phyloP scores from a whole-genome alignment of 257 asterid species.

The Nicotiana obtusifolia region DNA sequence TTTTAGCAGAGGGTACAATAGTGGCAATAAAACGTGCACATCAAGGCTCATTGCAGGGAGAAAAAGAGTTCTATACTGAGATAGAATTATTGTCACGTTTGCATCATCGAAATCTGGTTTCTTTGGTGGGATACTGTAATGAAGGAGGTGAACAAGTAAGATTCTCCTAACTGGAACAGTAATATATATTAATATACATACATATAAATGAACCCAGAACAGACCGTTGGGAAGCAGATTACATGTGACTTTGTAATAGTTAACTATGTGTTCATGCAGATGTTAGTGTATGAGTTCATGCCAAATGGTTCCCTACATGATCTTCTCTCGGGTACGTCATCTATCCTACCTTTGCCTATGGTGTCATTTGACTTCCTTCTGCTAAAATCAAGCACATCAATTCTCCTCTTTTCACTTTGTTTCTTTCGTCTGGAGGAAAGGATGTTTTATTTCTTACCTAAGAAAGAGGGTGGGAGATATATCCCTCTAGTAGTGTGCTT shows the following conservation, averaged over 20 bases:
- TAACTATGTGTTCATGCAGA: not conserved
- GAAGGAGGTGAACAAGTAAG: constrained; percentile 7
- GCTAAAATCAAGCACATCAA: not conserved
- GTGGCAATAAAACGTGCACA: constrained; percentile 61
- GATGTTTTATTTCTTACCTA: not conserved
- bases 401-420: not conserved
- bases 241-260: not conserved
- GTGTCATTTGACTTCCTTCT: not conserved
- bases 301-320: constrained; percentile 11
- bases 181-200: too few relatives aligned
- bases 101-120: constrained; percentile 58
- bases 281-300: constrained; percentile 13
- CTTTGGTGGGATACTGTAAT: constrained; percentile 33
- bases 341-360: not conserved
- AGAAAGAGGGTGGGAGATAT: not conserved
- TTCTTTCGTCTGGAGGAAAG: not conserved
- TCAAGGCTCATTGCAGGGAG: constrained; percentile 54
- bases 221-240: too few relatives aligned
- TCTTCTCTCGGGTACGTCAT: constrained; percentile 1
- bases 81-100: constrained; percentile 55
- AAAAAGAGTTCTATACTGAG: constrained; percentile 56
- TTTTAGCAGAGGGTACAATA: constrained; percentile 26
- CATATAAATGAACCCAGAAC: too few relatives aligned
- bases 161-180: not conserved
- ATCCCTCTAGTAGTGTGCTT: not conserved